Conservation (phyloP, 768 basidiomycete species). For the Leccinellum luteum region DNA sequence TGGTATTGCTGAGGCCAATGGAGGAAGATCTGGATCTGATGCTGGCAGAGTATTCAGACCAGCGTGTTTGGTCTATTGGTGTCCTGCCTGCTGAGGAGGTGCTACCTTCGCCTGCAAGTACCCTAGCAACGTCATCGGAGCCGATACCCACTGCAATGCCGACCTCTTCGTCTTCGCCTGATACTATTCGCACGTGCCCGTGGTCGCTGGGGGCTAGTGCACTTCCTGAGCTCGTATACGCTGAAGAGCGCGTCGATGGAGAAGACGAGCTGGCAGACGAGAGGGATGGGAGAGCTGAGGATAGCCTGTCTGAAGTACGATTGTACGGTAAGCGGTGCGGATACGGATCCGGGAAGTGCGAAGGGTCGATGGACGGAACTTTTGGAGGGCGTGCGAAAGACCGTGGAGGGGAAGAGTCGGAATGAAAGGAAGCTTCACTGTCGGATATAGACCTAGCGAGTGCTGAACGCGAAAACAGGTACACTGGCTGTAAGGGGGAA, state of each 20-base stretch:
- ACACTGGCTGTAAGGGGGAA: constrained; percentile 22
- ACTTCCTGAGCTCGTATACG: constrained; percentile 73
- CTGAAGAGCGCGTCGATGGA: constrained; percentile 70
- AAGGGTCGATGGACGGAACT: constrained; percentile 53
- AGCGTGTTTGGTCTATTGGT: constrained; percentile 62
- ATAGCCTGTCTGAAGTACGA: constrained; percentile 32
- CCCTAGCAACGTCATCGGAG: constrained; percentile 62
- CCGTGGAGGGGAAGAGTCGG: constrained; percentile 34
- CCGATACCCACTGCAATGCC: constrained; percentile 56
- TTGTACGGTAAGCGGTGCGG: constrained; percentile 54
- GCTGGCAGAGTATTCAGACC: constrained; percentile 72
- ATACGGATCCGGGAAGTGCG: constrained; percentile 71
- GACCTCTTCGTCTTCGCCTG: constrained; percentile 55
- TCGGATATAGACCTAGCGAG: constrained; percentile 41
- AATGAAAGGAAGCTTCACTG: constrained; percentile 37
- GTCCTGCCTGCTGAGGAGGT: constrained; percentile 46
- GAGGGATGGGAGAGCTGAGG: constrained; percentile 51
- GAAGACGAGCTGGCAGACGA: constrained; percentile 72
- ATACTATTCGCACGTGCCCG: constrained; percentile 62
- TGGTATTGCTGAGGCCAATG: constrained; percentile 45
- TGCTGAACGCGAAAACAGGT: constrained; percentile 32
- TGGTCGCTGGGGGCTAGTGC: constrained; percentile 59
- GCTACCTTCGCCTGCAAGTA: constrained; percentile 52
- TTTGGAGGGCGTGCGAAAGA: constrained; percentile 45
- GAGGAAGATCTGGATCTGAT: constrained; percentile 72